These are phyloP conservation scores for Asterophora parasitica DNA, from an alignment of 768 basidiomycete species.

Conservation along the genomic window DNA sequence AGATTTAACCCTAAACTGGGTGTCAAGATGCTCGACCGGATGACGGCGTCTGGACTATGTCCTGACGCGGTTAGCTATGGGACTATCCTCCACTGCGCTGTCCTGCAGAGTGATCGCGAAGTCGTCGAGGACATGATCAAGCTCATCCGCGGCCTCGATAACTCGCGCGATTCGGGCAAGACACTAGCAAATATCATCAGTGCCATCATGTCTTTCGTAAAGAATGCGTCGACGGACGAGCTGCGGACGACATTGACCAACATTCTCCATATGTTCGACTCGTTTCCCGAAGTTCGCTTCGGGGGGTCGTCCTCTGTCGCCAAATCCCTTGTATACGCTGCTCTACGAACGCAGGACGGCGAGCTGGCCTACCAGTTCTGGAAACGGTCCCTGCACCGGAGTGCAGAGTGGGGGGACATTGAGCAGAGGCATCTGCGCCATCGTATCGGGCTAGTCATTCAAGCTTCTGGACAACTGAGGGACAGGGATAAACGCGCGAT, in stretches of 20 bases:
- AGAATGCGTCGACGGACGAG: constrained; percentile 19
- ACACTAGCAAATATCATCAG: constrained; percentile 46
- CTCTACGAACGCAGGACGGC: constrained; percentile 46
- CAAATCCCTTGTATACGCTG: constrained; percentile 43
- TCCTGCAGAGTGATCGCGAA: constrained; percentile 36
- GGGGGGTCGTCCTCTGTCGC: constrained; percentile 44
- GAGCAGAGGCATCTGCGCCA: constrained; percentile 41
- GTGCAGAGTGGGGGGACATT: constrained; percentile 43
- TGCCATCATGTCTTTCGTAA: constrained; percentile 26
- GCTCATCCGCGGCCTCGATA: constrained; percentile 31
- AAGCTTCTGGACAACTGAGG: constrained; percentile 15
- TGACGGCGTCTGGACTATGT: constrained; percentile 41
- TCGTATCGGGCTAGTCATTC: constrained; percentile 33
- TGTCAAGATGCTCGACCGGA: constrained; percentile 41
- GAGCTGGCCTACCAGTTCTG: constrained; percentile 59
- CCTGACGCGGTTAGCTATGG: constrained; percentile 56
- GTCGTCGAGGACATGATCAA: constrained; percentile 40
- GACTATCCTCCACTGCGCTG: constrained; percentile 58
- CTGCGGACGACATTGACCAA: constrained; percentile 32
- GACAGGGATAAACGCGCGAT: constrained; percentile 21
- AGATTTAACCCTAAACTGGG: constrained; percentile 43
- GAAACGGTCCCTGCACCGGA: constrained; percentile 39
- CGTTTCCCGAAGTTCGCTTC: constrained; percentile 29
- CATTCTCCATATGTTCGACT: constrained; percentile 38
- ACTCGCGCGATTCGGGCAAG: constrained; percentile 38